A percentile compares a stretch with the other conserved stretches of the same genome.
phyloP scores from a whole-genome alignment of 2,329 filamentous ascomycete genomes.

The Reticulascus tulasneorum region DNA sequence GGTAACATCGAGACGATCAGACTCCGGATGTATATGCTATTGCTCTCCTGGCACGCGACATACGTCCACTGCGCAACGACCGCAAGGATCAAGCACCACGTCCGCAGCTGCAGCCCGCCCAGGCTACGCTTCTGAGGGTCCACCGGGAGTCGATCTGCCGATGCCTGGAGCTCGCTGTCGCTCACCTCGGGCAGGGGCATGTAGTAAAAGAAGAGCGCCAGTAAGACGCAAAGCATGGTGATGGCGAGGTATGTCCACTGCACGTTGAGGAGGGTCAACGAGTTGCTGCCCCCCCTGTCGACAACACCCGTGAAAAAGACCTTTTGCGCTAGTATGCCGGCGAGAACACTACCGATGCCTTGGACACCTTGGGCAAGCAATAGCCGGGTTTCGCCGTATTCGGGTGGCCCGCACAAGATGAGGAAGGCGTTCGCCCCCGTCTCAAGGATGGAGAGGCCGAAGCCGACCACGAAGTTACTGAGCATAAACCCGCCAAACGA shows the following conservation, averaged over 20 bases:
- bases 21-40: conserved; percentile 57
- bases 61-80: conserved; percentile 76
- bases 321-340: conserved; percentile 66
- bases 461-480: conserved; percentile 70
- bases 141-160: conserved; percentile 43
- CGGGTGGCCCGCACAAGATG: conserved; percentile 66
- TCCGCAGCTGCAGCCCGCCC: conserved; percentile 48
- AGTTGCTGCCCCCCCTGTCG: conserved; percentile 19
- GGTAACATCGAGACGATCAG: conserved; percentile 42
- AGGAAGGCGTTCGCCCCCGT: conserved; percentile 76
- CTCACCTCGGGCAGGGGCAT: conserved; percentile 61
- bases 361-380: conserved; percentile 74
- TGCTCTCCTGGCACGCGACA: conserved; percentile 67
- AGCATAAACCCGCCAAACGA: conserved; percentile 77
- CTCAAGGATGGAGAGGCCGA: conserved; percentile 72
- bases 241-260: conserved; percentile 87
- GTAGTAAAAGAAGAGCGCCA: conserved; percentile 67
- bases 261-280: conserved; percentile 62
- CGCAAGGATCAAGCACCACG: conserved; percentile 61
- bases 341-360: conserved; percentile 69
- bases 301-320: conserved; percentile 66
- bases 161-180: conserved; percentile 50
- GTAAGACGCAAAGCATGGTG: conserved; percentile 66
- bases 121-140: conserved; percentile 45
- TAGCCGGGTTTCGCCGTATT: conserved; percentile 70